Evolutionary conservation across 768 basidiomycete genomes (phyloP).

Genomic region (Termitomyces sp.): DNA sequence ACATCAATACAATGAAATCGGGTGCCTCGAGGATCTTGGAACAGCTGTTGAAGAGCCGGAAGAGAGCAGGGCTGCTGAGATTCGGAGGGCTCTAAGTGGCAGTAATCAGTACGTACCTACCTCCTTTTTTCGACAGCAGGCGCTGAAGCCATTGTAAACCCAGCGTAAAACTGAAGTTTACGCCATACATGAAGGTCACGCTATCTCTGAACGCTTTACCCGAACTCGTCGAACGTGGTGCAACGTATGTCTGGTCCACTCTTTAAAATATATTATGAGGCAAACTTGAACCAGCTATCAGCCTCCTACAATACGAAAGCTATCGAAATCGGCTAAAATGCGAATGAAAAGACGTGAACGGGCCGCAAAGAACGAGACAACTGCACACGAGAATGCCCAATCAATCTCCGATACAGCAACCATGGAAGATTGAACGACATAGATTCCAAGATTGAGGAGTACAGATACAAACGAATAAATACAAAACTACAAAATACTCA

Average conservation of each 20-base stretch:
- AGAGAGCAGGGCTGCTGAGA: constrained; percentile 32
- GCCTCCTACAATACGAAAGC: constrained; percentile 43
- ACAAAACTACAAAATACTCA: not conserved
- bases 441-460: not conserved
- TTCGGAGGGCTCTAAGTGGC: constrained; percentile 48
- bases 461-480: not conserved
- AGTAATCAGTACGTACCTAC: constrained; percentile 50
- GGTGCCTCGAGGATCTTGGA: constrained; percentile 44
- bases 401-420: not conserved
- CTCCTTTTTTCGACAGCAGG: not conserved
- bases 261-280: not conserved
- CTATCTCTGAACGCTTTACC: constrained; percentile 46
- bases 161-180: constrained; percentile 53
- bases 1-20: constrained; percentile 76
- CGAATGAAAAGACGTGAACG: constrained; percentile 43
- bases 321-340: constrained; percentile 56
- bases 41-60: constrained; percentile 16
- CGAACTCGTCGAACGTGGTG: constrained; percentile 33
- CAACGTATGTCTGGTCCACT: constrained; percentile 43
- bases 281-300: constrained; percentile 45
- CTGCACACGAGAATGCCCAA: not conserved
- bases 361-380: constrained; percentile 11
- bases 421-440: not conserved
- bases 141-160: not conserved
- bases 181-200: constrained; percentile 70